A percentile compares a stretch with the other conserved stretches of the same genome.
Evolutionary conservation across 371 early-diverging fungal genomes (phyloP).

Genomic region (Mortierella sp.): DNA sequence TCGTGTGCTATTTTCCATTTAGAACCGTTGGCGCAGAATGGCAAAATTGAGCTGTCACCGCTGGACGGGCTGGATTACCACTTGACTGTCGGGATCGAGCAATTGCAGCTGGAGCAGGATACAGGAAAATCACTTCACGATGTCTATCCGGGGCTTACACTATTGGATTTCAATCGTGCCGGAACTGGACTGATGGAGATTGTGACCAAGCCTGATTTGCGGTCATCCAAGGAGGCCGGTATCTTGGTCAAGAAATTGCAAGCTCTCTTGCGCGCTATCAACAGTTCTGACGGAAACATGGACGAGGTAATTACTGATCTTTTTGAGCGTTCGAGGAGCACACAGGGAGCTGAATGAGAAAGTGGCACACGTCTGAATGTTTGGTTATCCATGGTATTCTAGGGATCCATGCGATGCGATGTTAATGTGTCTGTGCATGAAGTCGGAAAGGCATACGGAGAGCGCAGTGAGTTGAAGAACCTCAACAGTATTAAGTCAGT

Average conservation of each 20-base stretch:
- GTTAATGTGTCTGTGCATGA: constrained; percentile 90
- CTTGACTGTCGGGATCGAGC: constrained; percentile 78
- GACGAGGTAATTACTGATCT: constrained; percentile 73
- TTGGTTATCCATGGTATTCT: neutral
- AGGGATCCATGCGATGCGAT: constrained; percentile 93
- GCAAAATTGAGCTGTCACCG: constrained; percentile 64
- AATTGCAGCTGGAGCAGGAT: constrained; percentile 94
- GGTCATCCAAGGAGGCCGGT: constrained; percentile 83
- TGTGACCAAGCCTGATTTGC: constrained; percentile 89
- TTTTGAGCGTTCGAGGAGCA: neutral
- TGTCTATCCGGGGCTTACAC: constrained; percentile 67
- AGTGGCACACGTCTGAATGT: neutral
- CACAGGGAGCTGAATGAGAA: too few species aligned
- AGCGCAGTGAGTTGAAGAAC: constrained; percentile 91
- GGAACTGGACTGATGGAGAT: constrained; percentile 93
- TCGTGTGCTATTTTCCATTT: neutral
- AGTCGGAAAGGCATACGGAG: constrained; percentile 70
- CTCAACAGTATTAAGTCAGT: constrained; percentile 86
- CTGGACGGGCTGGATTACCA: constrained; percentile 69
- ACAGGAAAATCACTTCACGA: constrained; percentile 89
- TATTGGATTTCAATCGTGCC: constrained; percentile 91
- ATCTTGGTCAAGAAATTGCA: constrained; percentile 84
- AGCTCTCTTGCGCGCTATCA: constrained; percentile 76
- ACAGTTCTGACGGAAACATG: constrained; percentile 85
- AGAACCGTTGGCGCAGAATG: constrained; percentile 81